Percentiles rank a stretch among this genome's conserved stretches.
Conservation (phyloP, 805 yeast genomes). For the Sporopachydermia lactativora region DNA sequence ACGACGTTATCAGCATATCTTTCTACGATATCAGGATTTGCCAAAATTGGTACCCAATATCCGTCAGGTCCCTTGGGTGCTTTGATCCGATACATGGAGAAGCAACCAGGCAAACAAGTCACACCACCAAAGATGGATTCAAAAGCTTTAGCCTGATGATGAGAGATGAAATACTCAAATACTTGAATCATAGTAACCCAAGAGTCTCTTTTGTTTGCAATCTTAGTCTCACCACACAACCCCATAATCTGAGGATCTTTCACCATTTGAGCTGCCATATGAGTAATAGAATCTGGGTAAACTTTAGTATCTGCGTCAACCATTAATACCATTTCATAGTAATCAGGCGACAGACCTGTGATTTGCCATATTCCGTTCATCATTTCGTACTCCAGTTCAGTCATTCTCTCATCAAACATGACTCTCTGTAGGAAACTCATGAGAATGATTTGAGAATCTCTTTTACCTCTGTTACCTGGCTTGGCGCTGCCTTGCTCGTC, state of each 20-base stretch:
- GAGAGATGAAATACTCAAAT: constrained; percentile 85
- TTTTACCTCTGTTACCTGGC: constrained; percentile 93
- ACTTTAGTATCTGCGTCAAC: constrained; percentile 92
- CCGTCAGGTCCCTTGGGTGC: constrained; percentile 71
- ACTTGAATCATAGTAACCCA: constrained; percentile 95
- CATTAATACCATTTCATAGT: constrained; percentile 75
- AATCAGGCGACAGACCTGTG: constrained; percentile 74
- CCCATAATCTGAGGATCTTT: constrained; percentile 84
- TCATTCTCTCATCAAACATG: constrained; percentile 89
- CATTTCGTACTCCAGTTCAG: constrained; percentile 73
- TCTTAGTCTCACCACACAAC: constrained; percentile 88
- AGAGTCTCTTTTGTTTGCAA: constrained; percentile 63
- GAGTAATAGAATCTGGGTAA: constrained; percentile 76
- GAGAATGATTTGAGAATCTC: constrained; percentile 83
- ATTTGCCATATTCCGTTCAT: constrained; percentile 63
- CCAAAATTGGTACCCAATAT: constrained; percentile 86
- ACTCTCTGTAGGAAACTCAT: constrained; percentile 84
- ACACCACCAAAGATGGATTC: constrained; percentile 93
- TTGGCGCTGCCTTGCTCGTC: constrained; percentile 54
- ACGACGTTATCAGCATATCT: constrained; percentile 78
- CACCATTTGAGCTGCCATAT: constrained; percentile 83
- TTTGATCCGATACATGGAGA: constrained; percentile 82
- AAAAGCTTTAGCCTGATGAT: constrained; percentile 88
- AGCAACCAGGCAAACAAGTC: constrained; percentile 93
- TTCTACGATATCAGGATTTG: constrained; percentile 89